Evolutionary conservation across 306 rosid genomes (phyloP).

Genomic region (Vigna angularis): DNA sequence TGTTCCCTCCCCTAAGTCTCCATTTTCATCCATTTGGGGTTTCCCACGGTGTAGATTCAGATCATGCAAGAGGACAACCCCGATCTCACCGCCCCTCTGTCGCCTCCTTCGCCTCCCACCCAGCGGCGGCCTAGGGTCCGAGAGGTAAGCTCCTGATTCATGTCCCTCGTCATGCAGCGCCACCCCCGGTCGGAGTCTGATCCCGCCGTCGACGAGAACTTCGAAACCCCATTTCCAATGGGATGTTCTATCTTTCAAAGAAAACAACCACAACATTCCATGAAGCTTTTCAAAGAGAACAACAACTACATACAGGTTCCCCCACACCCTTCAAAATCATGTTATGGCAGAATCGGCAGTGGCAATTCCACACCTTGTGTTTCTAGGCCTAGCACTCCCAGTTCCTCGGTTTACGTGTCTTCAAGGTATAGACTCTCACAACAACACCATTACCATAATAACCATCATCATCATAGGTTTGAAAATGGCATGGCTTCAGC

Average conservation of each 20-base stretch:
- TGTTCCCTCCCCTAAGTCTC: background rate
- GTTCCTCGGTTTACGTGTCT: conserved; percentile 56
- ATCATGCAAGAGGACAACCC: conserved; percentile 38
- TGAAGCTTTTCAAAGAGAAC: conserved; percentile 48
- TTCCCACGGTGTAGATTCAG: conserved; percentile 15
- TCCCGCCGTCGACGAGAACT: conserved; percentile 47
- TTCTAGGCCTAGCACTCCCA: conserved; percentile 72
- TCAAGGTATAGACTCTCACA: conserved; percentile 61
- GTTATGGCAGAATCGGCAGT: conserved; percentile 49
- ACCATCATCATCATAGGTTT: conserved; percentile 22
- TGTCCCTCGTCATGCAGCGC: conserved; percentile 62
- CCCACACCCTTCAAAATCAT: conserved; percentile 51
- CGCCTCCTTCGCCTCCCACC: conserved; percentile 51
- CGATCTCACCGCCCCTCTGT: conserved; percentile 44
- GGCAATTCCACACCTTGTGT: conserved; percentile 49
- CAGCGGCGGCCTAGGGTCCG: conserved; percentile 80
- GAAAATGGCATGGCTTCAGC: conserved; percentile 51
- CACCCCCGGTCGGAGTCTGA: conserved; percentile 61
- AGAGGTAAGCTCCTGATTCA: conserved; percentile 89
- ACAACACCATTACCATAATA: conserved; percentile 34
- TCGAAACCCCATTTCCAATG: conserved; percentile 56
- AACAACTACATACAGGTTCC: conserved; percentile 45
- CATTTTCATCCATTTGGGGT: conserved; percentile 33
- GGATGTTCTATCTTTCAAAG: conserved; percentile 46
- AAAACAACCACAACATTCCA: conserved; percentile 40